Evolutionary conservation across 1,284 basidiomycete genomes (phyloP), one percentile per base, ranked within the genome.

Genomic region (Cutaneotrichosporon mucoides): DNA sequence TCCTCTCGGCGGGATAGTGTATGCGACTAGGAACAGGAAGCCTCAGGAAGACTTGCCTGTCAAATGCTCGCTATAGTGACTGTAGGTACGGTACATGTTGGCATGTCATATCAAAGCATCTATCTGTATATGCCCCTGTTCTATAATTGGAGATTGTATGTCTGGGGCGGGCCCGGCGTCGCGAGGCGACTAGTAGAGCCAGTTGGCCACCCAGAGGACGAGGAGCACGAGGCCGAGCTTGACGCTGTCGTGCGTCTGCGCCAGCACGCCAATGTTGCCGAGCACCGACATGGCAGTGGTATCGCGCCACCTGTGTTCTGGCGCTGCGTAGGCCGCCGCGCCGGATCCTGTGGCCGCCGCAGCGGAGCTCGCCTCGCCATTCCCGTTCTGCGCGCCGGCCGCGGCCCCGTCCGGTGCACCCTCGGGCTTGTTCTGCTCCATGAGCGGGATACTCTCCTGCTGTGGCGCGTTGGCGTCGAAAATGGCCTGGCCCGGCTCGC

Each of bases 171-270:
- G 16, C 16, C 44, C 15, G 8, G 7, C 16, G 11, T 16, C 13
- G 15, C 44, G 5, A 24, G 24, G 11, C 7, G 11, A 41, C 49
- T 51, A 79, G 59, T 79, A 79, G 8, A 79, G 55, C 73, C 76
- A 75, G 64, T 79, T 79, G 40, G 73, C 51, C 8, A 72, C 63
- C 77, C 76, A 78, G n/a, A 79, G 65, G 3, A 61, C 72, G 4
- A 78, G 43, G 34, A 78, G 63, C 11, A 75, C 66, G 51, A 79
- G 56, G 11, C 72, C 71, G 51, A 79, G 63, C 63, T 77, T 78
- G 55, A 76, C 63, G 8, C 59, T 63, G 47, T 72, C 71, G 55
- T 76, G 68, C 54, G 62, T 57, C 42, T 72, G 62, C n/a, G 74
- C 73, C 44, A 76, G 59, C n/a, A 60, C 42, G 13, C 66, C 53